Conservation (phyloP, 768 basidiomycete genomes). For the Rhizopogon salebrosus region DNA sequence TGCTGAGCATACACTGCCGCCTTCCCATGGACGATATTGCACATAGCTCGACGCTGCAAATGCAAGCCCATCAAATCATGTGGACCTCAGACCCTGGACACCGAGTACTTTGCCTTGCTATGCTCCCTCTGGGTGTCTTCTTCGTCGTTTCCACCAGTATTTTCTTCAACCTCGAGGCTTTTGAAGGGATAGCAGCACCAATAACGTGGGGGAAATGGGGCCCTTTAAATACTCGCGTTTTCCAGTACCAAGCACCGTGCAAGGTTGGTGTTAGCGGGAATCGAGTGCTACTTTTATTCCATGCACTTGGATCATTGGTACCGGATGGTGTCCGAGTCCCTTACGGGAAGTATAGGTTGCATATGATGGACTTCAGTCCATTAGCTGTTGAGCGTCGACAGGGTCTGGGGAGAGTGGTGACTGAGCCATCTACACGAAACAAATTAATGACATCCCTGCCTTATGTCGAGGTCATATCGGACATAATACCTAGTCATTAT, state of each 20-base stretch:
- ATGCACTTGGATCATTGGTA: neutral
- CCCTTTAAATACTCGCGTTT: neutral
- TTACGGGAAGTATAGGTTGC: neutral
- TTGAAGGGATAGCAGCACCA: neutral
- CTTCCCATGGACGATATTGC: neutral
- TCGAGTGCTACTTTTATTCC: neutral
- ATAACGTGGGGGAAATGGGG: neutral
- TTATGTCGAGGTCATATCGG: neutral
- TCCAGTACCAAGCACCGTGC: neutral
- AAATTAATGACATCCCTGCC: neutral
- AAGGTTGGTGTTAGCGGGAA: neutral
- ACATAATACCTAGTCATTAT: neutral
- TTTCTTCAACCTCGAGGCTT: neutral
- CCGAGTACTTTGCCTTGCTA: neutral
- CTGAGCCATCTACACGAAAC: neutral
- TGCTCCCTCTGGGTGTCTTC: neutral
- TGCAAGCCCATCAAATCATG: neutral
- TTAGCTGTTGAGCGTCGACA: neutral
- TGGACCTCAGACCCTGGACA: neutral
- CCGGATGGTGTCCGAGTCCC: rapidly evolving
- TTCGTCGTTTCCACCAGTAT: neutral
- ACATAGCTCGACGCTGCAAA: neutral
- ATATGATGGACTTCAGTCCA: neutral
- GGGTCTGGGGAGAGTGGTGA: neutral
- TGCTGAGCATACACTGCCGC: neutral